Conservation (phyloP, 2,329 filamentous ascomycete genomes). For the Colletotrichum filicis region DNA sequence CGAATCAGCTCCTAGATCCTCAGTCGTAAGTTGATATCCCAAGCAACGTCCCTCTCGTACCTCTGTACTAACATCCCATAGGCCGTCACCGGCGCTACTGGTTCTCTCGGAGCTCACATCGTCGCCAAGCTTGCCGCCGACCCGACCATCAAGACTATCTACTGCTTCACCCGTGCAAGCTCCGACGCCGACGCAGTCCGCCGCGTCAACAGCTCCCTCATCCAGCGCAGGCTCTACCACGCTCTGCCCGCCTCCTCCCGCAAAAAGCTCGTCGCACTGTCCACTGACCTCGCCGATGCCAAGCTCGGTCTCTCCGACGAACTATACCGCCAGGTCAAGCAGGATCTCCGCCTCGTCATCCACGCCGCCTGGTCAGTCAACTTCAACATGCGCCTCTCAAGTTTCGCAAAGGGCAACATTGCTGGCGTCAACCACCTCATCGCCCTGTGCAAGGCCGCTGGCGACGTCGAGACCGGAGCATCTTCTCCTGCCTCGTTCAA, state of each 20-base stretch:
- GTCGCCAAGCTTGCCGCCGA: constrained; percentile 67
- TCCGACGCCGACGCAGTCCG: constrained; percentile 36
- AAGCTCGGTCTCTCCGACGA: constrained; percentile 51
- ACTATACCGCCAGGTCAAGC: constrained; percentile 41
- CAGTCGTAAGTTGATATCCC: constrained; percentile 4
- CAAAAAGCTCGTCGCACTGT: constrained; percentile 40
- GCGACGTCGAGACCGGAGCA: background rate
- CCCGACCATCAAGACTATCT: constrained; percentile 63
- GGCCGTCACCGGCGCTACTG: constrained; percentile 73
- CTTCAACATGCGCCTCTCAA: constrained; percentile 63
- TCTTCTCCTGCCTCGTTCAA: constrained; percentile 48
- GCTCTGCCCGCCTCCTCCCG: constrained; percentile 32
- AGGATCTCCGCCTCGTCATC: constrained; percentile 54
- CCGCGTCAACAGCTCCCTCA: constrained; percentile 38
- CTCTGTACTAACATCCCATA: constrained; percentile 24
- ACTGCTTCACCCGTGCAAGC: constrained; percentile 62
- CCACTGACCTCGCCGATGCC: constrained; percentile 50
- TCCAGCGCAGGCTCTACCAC: constrained; percentile 48
- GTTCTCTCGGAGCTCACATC: constrained; percentile 71
- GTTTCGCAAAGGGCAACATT: constrained; percentile 61
- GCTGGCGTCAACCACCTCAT: constrained; percentile 56
- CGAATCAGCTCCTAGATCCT: background rate
- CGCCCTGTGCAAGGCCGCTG: constrained; percentile 42
- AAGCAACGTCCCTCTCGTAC: too few species aligned
- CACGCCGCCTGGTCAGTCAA: constrained; percentile 67